A percentile compares a stretch with the other conserved stretches of the same genome.
Conservation (phyloP, 1,139 yeast species). For the Candida sojae region DNA sequence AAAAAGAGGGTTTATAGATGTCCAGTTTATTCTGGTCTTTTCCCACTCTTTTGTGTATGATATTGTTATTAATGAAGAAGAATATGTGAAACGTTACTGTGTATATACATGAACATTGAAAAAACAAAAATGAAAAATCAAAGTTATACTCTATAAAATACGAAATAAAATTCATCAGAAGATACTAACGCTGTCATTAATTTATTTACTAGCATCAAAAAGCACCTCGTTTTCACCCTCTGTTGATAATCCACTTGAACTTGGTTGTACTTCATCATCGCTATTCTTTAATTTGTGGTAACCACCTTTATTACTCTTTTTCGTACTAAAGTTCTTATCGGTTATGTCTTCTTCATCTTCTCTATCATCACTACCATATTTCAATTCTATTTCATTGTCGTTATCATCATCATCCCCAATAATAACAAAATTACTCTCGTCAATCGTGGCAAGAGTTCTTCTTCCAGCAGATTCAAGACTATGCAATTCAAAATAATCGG, state of each 20-base stretch:
- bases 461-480: constrained; percentile 23
- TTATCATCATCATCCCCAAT: constrained; percentile 17
- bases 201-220: constrained; percentile 13
- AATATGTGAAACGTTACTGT: neutral
- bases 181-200: neutral
- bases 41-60: neutral
- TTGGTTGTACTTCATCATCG: neutral
- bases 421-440: constrained; percentile 15
- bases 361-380: constrained; percentile 7
- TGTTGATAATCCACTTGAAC: constrained; percentile 7
- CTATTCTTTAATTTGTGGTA: constrained; percentile 9
- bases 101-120: neutral
- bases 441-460: constrained; percentile 3
- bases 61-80: constrained; percentile 1
- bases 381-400: constrained; percentile 8
- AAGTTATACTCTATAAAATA: neutral
- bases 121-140: neutral
- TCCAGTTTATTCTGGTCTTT: neutral
- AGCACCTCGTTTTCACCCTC: constrained; percentile 16
- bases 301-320: constrained; percentile 5
- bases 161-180: neutral
- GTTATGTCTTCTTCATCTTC: constrained; percentile 14
- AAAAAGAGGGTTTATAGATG: constrained; percentile 1
- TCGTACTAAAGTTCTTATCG: constrained; percentile 5
- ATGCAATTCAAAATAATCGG: constrained; percentile 46